Evolutionary conservation across 805 yeast genomes (phyloP).

Genomic region (Pichia nanzhaoensis): DNA sequence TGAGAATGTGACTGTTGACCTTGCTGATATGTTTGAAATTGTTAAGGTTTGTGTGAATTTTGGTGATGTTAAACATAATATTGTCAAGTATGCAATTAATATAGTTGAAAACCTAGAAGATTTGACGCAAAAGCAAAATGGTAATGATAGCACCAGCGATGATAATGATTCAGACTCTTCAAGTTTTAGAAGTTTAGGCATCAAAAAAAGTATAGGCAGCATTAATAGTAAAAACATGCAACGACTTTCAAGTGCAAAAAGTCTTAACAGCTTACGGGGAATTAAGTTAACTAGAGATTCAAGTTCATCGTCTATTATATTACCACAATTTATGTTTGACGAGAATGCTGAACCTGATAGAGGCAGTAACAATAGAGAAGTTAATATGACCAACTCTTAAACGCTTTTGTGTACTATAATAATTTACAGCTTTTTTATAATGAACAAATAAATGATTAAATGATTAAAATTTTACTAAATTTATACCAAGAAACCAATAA

Average conservation of each 20-base stretch:
- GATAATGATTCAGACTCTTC: not conserved
- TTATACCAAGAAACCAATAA: constrained; percentile 49
- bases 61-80: constrained; percentile 18
- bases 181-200: not conserved
- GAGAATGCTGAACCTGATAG: not conserved
- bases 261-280: constrained; percentile 4
- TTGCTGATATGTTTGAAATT: constrained; percentile 18
- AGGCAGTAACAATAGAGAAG: too few relatives aligned
- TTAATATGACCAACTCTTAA: not conserved
- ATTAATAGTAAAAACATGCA: constrained; percentile 1
- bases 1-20: constrained; percentile 11
- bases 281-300: not conserved
- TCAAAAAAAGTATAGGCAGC: not conserved
- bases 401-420: not conserved
- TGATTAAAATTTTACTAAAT: not conserved
- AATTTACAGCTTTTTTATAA: too few relatives aligned
- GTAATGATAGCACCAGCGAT: not conserved
- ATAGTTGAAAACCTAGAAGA: constrained; percentile 12
- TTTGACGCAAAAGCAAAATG: not conserved
- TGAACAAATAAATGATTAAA: not conserved
- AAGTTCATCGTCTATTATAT: constrained; percentile 1
- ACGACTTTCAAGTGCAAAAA: not conserved
- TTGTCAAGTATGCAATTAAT: constrained; percentile 18
- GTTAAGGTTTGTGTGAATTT: constrained; percentile 25
- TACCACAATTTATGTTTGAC: not conserved